Conservation (phyloP, 2,329 filamentous ascomycete genomes). For the Graphilbum sp. region DNA sequence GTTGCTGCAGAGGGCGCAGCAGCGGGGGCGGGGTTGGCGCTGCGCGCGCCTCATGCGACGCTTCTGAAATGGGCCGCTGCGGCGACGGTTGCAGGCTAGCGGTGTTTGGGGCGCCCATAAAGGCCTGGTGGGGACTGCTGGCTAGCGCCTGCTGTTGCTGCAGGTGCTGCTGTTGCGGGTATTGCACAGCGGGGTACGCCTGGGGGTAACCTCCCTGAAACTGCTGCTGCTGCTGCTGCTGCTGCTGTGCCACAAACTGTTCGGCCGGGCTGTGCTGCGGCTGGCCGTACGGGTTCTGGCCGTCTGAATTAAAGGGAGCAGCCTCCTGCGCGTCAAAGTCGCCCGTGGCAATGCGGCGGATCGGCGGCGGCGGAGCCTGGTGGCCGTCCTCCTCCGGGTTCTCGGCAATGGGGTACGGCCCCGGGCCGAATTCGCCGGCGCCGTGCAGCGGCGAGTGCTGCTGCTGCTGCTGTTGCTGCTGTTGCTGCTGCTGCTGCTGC, state of each 20-base stretch:
- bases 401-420: constrained; percentile 8
- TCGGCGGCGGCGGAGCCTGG: constrained; percentile 24
- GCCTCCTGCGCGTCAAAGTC: constrained; percentile 19
- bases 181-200: constrained; percentile 11
- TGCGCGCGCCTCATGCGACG: constrained; percentile 43
- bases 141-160: constrained; percentile 14
- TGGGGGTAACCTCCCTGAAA: constrained; percentile 13
- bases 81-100: constrained; percentile 16
- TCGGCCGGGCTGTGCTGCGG: constrained; percentile 23
- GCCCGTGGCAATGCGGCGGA: constrained; percentile 29
- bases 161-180: constrained; percentile 10
- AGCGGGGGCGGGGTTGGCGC: constrained; percentile 10
- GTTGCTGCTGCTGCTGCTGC: constrained; percentile 4
- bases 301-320: constrained; percentile 27
- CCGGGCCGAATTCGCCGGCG: constrained; percentile 18
- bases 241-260: constrained; percentile 22
- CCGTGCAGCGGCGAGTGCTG: constrained; percentile 26
- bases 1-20: constrained; percentile 2
- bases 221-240: constrained; percentile 18
- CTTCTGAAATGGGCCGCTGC: constrained; percentile 38
- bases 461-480: constrained; percentile 8
- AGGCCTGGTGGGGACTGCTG: constrained; percentile 10
- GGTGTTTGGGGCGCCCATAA: constrained; percentile 19
- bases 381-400: constrained; percentile 4
- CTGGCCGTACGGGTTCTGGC: constrained; percentile 18